Evolutionary conservation across 1,284 basidiomycete genomes (phyloP).

Genomic region (Pterulicium gracile): DNA sequence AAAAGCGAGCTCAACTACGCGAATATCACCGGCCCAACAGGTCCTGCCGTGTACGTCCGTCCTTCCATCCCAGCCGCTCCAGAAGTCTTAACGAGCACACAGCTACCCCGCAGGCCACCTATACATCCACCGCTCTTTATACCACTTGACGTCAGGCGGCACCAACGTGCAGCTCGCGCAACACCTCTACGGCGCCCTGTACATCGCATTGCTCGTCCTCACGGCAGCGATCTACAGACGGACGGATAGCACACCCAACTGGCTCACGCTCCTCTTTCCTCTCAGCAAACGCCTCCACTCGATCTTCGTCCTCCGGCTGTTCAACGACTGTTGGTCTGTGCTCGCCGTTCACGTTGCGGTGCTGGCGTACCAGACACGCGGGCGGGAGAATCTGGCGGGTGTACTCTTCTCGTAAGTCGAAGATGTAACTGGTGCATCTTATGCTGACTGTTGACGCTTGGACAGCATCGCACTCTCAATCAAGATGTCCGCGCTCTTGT

Average conservation of each 20-base stretch:
- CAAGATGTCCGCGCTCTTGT: slow-evolving; percentile 96
- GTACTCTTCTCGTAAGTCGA: slow-evolving; percentile 62
- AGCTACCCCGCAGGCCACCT: slow-evolving; percentile 96
- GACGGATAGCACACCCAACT: slow-evolving; percentile 65
- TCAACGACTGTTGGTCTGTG: slow-evolving; percentile 92
- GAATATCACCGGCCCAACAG: slow-evolving; percentile 83
- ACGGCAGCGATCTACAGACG: slow-evolving; percentile 61
- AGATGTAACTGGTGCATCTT: neutral
- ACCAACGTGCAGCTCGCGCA: slow-evolving; percentile 61
- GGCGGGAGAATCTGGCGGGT: slow-evolving; percentile 50
- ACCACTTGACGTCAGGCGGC: slow-evolving; percentile 55
- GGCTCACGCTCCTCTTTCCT: slow-evolving; percentile 66
- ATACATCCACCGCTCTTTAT: slow-evolving; percentile 72
- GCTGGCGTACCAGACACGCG: slow-evolving; percentile 41
- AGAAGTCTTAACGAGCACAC: slow-evolving; percentile 8
- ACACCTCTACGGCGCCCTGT: slow-evolving; percentile 68
- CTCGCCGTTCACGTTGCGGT: slow-evolving; percentile 50
- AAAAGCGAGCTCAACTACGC: slow-evolving; percentile 83
- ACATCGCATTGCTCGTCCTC: slow-evolving; percentile 54
- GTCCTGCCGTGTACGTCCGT: slow-evolving; percentile 76
- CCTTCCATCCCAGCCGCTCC: slow-evolving; percentile 2
- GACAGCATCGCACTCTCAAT: slow-evolving; percentile 76
- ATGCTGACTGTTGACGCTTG: slow-evolving; percentile 3
- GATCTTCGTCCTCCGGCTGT: slow-evolving; percentile 85
- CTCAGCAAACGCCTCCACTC: slow-evolving; percentile 93